A percentile compares a stretch with the other conserved stretches of the same genome.
phyloP scores from a whole-genome alignment of 2,329 filamentous ascomycete genomes.

The Ustilaginoidea virens region DNA sequence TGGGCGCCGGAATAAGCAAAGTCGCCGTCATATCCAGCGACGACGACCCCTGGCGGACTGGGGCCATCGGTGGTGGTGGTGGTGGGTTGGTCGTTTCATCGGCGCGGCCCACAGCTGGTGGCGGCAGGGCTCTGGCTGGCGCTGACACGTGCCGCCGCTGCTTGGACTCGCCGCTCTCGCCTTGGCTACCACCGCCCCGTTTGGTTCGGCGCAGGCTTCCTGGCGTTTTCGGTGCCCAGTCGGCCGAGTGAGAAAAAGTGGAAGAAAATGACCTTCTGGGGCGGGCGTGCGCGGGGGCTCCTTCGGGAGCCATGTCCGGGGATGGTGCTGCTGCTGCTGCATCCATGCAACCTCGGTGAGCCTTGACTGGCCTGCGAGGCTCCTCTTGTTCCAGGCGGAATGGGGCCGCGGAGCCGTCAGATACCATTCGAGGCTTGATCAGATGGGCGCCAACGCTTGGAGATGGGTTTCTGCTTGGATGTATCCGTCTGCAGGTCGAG shows the following conservation, averaged over 20 bases:
- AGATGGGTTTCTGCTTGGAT: conserved; percentile 8
- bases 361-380: conserved; percentile 5
- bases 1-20: conserved; percentile 15
- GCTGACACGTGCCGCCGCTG: conserved; percentile 39
- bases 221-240: conserved; percentile 37
- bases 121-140: conserved; percentile 22
- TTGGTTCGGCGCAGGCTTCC: conserved; percentile 42
- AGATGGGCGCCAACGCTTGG: conserved; percentile 15
- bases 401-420: conserved; percentile 10
- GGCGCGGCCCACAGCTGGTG: conserved; percentile 13
- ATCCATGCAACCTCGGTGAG: conserved; percentile 5
- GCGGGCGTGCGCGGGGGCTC: conserved; percentile 26
- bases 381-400: conserved; percentile 11
- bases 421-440: conserved; percentile 22
- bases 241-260: conserved; percentile 40
- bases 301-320: conserved; percentile 12
- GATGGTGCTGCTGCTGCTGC: not conserved
- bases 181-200: conserved; percentile 27
- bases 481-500: conserved; percentile 13
- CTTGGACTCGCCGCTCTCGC: conserved; percentile 22
- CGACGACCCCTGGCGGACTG: conserved; percentile 6
- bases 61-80: conserved; percentile 5
- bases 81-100: conserved; percentile 3
- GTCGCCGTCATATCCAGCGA: conserved; percentile 8
- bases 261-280: conserved; percentile 41